phyloP scores from a whole-genome alignment of 768 basidiomycete genomes.

The Collybia sordida region DNA sequence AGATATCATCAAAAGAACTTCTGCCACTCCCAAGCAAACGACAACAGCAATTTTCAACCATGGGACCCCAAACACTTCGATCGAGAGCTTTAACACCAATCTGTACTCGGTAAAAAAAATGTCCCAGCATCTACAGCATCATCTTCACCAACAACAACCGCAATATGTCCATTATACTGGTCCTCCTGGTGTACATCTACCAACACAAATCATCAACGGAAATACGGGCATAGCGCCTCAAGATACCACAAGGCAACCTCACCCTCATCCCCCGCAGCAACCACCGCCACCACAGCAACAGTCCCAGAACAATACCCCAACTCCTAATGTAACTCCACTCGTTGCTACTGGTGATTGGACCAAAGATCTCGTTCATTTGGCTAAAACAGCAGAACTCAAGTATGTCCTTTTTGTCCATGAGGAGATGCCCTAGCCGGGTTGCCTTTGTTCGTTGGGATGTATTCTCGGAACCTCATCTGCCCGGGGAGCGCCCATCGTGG shows the following conservation, averaged over 20 bases:
- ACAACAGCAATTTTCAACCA: conserved; percentile 2
- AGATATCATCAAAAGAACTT: neutral
- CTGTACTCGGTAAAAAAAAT: conserved; percentile 28
- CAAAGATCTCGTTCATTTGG: conserved; percentile 80
- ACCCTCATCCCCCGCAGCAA: conserved; percentile 12
- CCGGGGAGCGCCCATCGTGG: neutral
- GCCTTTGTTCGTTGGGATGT: neutral
- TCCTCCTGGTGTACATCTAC: conserved; percentile 21
- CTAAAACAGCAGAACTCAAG: conserved; percentile 89
- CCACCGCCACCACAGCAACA: conserved; percentile 26
- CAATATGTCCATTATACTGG: conserved; percentile 39
- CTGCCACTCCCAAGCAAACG: conserved; percentile 6
- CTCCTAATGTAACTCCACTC: conserved; percentile 40
- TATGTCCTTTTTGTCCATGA: conserved; percentile 37
- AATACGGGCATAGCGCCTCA: conserved; percentile 23
- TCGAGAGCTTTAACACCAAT: conserved; percentile 24
- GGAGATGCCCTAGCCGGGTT: neutral
- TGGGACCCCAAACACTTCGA: conserved; percentile 41
- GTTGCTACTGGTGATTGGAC: conserved; percentile 87
- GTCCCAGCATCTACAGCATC: conserved; percentile 42
- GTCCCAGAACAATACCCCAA: conserved; percentile 19
- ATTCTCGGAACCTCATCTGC: neutral
- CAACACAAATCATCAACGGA: conserved; percentile 15
- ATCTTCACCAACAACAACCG: conserved; percentile 25
- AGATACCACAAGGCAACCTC: conserved; percentile 25